Evolutionary conservation across 108 stramenopile genomes (phyloP).

Genomic region (Nitzschia sp.): DNA sequence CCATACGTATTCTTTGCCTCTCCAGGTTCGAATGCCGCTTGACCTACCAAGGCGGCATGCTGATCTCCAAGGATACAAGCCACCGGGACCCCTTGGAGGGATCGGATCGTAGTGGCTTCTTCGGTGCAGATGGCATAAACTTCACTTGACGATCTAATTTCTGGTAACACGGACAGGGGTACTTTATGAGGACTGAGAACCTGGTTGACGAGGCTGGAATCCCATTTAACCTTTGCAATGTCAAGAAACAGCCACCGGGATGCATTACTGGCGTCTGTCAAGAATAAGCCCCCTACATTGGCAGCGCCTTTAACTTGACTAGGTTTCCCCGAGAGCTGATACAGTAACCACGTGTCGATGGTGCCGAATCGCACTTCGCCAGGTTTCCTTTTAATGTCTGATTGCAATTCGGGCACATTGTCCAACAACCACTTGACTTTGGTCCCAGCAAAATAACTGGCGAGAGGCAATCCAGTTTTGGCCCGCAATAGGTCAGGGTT

Average conservation of each 20-base stretch:
- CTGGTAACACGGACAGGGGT: slow-evolving; percentile 67
- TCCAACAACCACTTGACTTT: slow-evolving; percentile 95
- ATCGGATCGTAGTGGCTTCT: slow-evolving; percentile 36
- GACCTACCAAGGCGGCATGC: slow-evolving; percentile 96
- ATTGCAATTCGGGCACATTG: slow-evolving; percentile 69
- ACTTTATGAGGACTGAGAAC: slow-evolving; percentile 58
- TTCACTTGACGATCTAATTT: slow-evolving; percentile 68
- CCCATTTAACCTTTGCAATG: slow-evolving; percentile 84
- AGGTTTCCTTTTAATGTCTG: slow-evolving; percentile 46
- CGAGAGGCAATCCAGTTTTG: slow-evolving; percentile 93
- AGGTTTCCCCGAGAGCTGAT: slow-evolving; percentile 76
- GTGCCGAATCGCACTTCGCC: slow-evolving; percentile 89
- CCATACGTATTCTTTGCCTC: slow-evolving; percentile 97
- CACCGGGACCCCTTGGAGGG: slow-evolving; percentile 73
- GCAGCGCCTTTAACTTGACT: slow-evolving; percentile 55
- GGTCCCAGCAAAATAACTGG: slow-evolving; percentile 95
- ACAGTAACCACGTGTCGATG: slow-evolving; percentile 94
- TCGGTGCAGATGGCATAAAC: slow-evolving; percentile 35
- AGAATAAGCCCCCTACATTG: slow-evolving; percentile 68
- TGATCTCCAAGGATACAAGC: slow-evolving; percentile 94
- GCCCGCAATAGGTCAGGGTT: slow-evolving; percentile 72
- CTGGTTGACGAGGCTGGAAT: slow-evolving; percentile 61
- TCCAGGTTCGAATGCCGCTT: slow-evolving; percentile 88
- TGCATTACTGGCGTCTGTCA: slow-evolving; percentile 97
- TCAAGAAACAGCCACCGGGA: slow-evolving; percentile 94